Evolutionary conservation across 2,329 filamentous ascomycete genomes (phyloP), one percentile per base, ranked within the genome.

Genomic region (Ophiostoma triangulosporum): DNA sequence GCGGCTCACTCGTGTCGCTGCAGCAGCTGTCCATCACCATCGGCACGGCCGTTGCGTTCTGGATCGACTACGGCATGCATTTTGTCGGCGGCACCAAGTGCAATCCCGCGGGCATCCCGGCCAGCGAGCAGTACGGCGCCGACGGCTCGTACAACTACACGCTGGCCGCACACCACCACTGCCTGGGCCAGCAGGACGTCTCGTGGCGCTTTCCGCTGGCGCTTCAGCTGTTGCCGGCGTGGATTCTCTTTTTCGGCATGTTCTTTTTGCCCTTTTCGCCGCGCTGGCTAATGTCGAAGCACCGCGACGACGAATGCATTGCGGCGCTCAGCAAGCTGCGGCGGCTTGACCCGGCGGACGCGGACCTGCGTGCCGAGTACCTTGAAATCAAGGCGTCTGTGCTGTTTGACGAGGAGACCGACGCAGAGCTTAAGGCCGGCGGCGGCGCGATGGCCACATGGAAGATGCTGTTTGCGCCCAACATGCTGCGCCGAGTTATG

Each of bases 371-470:
- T 52, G 61, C 68, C 8, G 72, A 76, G 57, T 71, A 66, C 60
- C 62, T 68, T 6, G 72, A 73, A 56, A 74, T 75, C 60, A 73
- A 72, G 59, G 68, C 72, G 11, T 70, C 71, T 58, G 62, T 62
- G 8, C 60, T 70, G 5, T 73, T 73, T 53, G 69, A 94, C 75
- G 79, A 90, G 69, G 85, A 86, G 69, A 88, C 90, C 65, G 88
- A 95, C 74, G 73, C 82, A 60, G 72, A 78, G 51, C 70, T 83
- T 55, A 81, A 84, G 54, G 83, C 84, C 57, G 68, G 74, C 60
- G 73, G 73, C 60, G 76, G 77, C 62, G 87, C 82, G 74, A 72
- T 83, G 65, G 72, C 72, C 61, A 77, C 75, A 63, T 94, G 88
- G 88, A 78, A 65, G 59, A 77, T 85, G 59, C 78, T 81, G 60